Evolutionary conservation across 257 asterid species (phyloP), one percentile per base, ranked within the genome.

Genomic region (Primulina huaijiensis): DNA sequence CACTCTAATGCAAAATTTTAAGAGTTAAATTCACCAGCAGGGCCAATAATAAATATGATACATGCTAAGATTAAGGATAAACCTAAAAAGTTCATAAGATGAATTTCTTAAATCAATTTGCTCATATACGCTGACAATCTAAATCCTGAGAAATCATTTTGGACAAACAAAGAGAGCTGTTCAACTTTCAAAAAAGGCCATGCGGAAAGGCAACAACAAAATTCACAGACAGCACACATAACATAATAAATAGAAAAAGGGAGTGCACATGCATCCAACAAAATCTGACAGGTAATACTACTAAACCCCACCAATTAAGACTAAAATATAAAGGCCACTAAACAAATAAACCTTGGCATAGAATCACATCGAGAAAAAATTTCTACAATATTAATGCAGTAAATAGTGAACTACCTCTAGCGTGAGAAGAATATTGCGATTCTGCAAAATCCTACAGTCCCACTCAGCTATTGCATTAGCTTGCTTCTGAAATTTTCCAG

Each of bases 391-490:
- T 58, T 10, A 38, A 37, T 27, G 17, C 63, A 69, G 61, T 6
- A 59, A 62, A 53, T 8, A 66, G 33, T 16, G n/a, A 64, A 68
- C 67, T 72, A 94, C 99, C 99, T 94, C 99, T 60, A 94, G 97
- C 82, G 61, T 83, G 40, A 91, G 84, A 75, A 94, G 97, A 77
- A 94, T 84, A 74, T 91, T 96, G 55, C 99, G 99, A 77, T 94
- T 94, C 75, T 89, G 97, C 71, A 94, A 80, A 80, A 94, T 88
- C 81, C 91, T 86, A 53, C 85, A 87, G 78, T 94, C 99, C 99
- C 99, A 94, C 73, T 88, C 97, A 67, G 97, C 99, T 62, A 94
- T 85, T 63, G 95, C 97, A 84, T 82, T 89, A 78, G 97, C 97
- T 75, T 94, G 95, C 76, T 89, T 94, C 71, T 86, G 88, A 77